A percentile compares a stretch with the other conserved stretches of the same genome.
phyloP scores from a whole-genome alignment of 1,284 basidiomycete species.

The Rhizoctonia solani region DNA sequence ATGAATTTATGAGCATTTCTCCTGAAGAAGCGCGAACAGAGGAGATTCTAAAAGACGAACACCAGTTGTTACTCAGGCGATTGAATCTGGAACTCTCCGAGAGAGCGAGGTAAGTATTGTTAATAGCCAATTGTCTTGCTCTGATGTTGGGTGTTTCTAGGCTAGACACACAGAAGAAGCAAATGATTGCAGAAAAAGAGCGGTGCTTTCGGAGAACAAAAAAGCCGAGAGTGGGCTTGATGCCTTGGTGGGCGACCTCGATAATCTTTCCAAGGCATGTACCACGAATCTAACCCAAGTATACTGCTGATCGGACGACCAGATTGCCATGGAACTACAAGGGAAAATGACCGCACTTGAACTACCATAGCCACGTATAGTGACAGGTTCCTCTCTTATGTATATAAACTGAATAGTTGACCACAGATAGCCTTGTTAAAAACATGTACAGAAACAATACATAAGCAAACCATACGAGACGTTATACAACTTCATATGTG shows the following conservation, averaged over 20 bases:
- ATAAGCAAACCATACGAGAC: slow-evolving; percentile 12
- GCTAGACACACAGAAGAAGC: slow-evolving; percentile 66
- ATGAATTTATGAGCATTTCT: slow-evolving; percentile 66
- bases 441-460: slow-evolving; percentile 34
- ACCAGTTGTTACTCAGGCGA: slow-evolving; percentile 79
- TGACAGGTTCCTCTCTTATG: neutral
- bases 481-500: slow-evolving; percentile 24
- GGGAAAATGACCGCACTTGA: slow-evolving; percentile 37
- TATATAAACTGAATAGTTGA: neutral
- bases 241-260: slow-evolving; percentile 71
- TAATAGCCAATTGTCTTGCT: slow-evolving; percentile 9
- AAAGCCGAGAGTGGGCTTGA: slow-evolving; percentile 67
- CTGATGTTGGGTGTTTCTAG: slow-evolving; percentile 46
- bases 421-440: slow-evolving; percentile 3
- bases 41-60: slow-evolving; percentile 64
- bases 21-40: slow-evolving; percentile 65
- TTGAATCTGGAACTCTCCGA: slow-evolving; percentile 80
- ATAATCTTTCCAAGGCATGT: slow-evolving; percentile 63
- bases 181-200: slow-evolving; percentile 67
- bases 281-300: neutral
- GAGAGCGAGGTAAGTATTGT: slow-evolving; percentile 65
- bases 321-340: slow-evolving; percentile 38
- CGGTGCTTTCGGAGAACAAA: slow-evolving; percentile 74
- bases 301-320: neutral
- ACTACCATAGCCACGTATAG: slow-evolving; percentile 16